Evolutionary conservation across 176 grass and related monocot genomes (phyloP).

Genomic region (Saccharum officinarum): DNA sequence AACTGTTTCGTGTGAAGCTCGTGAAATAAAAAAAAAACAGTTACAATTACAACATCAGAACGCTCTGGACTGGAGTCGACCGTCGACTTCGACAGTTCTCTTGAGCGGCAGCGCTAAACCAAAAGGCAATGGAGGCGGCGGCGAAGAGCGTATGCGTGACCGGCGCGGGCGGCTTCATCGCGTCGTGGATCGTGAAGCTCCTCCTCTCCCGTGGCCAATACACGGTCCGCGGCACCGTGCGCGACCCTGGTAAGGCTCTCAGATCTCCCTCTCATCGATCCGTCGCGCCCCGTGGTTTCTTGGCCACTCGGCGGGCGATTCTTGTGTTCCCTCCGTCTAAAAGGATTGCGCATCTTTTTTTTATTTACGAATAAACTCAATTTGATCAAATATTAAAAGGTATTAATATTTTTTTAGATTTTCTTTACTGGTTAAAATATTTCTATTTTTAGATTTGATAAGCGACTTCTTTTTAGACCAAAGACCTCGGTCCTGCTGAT

Average conservation of each 20-base stretch:
- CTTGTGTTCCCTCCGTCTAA: not conserved
- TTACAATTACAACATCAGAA: not conserved
- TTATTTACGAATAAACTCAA: not conserved
- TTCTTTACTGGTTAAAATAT: not conserved
- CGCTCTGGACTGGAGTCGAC: no score
- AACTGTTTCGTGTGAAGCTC: no score
- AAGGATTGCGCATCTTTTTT: not conserved
- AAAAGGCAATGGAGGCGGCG: not conserved
- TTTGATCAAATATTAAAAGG: not conserved
- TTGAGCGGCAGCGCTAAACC: not conserved
- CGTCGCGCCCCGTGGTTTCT: not conserved
- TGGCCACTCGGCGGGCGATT: not conserved
- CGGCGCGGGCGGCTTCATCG: slow-evolving; percentile 74
- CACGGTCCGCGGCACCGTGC: slow-evolving; percentile 70
- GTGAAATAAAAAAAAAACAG: not conserved
- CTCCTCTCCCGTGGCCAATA: slow-evolving; percentile 63
- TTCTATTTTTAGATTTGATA: not conserved
- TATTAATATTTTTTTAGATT: not conserved
- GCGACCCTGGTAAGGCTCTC: slow-evolving; percentile 60
- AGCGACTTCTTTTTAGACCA: not conserved
- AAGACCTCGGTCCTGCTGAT: not conserved
- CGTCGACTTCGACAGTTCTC: no score
- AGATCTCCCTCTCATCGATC: not conserved
- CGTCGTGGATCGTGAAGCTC: slow-evolving; percentile 79
- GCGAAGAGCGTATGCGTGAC: slow-evolving; percentile 72